Conservation (phyloP, 2,329 filamentous ascomycete species). For the Apiospora rasikravindrae region DNA sequence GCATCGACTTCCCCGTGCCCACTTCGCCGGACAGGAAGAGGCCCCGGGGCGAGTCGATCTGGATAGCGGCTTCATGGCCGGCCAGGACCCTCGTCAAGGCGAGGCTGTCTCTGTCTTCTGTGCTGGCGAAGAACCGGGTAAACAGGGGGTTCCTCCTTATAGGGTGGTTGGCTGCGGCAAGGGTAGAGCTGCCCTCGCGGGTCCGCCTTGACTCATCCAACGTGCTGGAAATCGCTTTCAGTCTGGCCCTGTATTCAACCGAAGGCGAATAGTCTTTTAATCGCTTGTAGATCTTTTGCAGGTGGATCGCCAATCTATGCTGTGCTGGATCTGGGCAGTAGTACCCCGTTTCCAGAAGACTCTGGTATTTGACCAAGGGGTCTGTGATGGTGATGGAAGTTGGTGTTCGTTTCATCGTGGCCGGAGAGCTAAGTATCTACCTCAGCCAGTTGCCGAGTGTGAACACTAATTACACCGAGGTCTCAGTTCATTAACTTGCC, state of each 20-base stretch:
- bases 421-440: neutral
- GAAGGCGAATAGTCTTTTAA: slow-evolving; percentile 81
- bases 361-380: slow-evolving; percentile 77
- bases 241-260: slow-evolving; percentile 68
- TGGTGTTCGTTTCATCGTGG: slow-evolving; percentile 40
- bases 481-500: neutral
- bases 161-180: slow-evolving; percentile 59
- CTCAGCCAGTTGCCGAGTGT: neutral
- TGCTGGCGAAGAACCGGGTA: slow-evolving; percentile 61
- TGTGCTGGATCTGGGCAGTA: slow-evolving; percentile 74
- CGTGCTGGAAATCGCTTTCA: slow-evolving; percentile 63
- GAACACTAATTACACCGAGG: neutral
- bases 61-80: slow-evolving; percentile 72
- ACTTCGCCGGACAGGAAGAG: slow-evolving; percentile 82
- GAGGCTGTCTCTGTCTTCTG: slow-evolving; percentile 61
- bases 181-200: slow-evolving; percentile 39
- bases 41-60: slow-evolving; percentile 74
- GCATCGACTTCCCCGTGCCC: slow-evolving; percentile 83
- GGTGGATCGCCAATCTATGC: slow-evolving; percentile 74
- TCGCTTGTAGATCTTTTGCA: slow-evolving; percentile 76
- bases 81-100: slow-evolving; percentile 73
- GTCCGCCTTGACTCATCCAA: slow-evolving; percentile 44
- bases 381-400: slow-evolving; percentile 68
- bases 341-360: slow-evolving; percentile 68
- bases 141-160: slow-evolving; percentile 65